These are phyloP conservation scores for Anethum foeniculum DNA, from an alignment of 140 eudicot species.

Conservation along the genomic window DNA sequence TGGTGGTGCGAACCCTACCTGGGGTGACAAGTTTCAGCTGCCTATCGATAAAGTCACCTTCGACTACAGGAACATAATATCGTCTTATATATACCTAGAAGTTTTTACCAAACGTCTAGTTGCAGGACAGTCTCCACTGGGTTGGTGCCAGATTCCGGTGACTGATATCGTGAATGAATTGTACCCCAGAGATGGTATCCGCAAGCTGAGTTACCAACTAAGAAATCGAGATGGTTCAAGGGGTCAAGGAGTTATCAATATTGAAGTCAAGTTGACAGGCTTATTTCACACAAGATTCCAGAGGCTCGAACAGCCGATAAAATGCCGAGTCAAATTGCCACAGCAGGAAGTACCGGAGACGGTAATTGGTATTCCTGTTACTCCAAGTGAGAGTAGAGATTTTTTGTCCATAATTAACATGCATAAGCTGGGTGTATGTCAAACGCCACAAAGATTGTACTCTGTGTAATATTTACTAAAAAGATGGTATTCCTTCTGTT, in stretches of 20 bases:
- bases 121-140: constrained; percentile 33
- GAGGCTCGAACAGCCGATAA: background rate
- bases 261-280: constrained; percentile 35
- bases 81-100: constrained; percentile 35
- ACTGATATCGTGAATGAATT: constrained; percentile 35
- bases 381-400: constrained; percentile 9
- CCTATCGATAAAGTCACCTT: constrained; percentile 27
- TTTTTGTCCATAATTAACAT: background rate
- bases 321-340: constrained; percentile 7
- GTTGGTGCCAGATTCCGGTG: constrained; percentile 58
- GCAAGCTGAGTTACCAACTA: constrained; percentile 51
- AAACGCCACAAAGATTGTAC: background rate
- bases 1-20: constrained; percentile 53
- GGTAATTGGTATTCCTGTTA: constrained; percentile 45
- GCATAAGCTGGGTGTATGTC: background rate
- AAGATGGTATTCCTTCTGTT: too few species aligned
- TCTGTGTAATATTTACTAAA: too few species aligned
- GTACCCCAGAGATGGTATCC: constrained; percentile 26
- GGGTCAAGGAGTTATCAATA: constrained; percentile 52
- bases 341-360: constrained; percentile 13
- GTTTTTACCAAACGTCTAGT: constrained; percentile 33
- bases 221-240: constrained; percentile 51
- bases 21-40: constrained; percentile 61
- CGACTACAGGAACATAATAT: constrained; percentile 5
- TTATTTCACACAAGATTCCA: background rate